Evolutionary conservation across 768 basidiomycete species (phyloP).

Genomic region (Trametes cinnabarina): DNA sequence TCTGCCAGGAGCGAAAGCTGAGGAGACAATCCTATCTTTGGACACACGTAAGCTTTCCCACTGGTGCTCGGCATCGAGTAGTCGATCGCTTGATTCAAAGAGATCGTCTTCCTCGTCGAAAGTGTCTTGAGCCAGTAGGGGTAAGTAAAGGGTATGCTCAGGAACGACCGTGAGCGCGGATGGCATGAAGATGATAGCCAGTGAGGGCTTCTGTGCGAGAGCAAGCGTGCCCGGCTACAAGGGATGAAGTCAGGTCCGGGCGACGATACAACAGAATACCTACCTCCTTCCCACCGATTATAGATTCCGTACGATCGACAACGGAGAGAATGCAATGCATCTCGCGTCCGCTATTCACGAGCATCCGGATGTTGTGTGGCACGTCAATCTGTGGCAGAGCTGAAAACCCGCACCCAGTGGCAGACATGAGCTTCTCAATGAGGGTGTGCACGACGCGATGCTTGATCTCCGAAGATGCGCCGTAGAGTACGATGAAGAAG

Average conservation of each 20-base stretch:
- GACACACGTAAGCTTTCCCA: slow-evolving; percentile 32
- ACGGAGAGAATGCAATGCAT: slow-evolving; percentile 36
- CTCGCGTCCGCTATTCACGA: slow-evolving; percentile 23
- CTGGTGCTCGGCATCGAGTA: slow-evolving; percentile 33
- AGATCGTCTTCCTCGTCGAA: slow-evolving; percentile 21
- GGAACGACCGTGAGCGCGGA: slow-evolving; percentile 36
- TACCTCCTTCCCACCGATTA: slow-evolving; percentile 35
- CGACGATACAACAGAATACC: slow-evolving; percentile 26
- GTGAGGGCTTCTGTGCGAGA: slow-evolving; percentile 45
- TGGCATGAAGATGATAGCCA: slow-evolving; percentile 70
- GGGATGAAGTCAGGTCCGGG: slow-evolving; percentile 39
- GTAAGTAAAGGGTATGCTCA: slow-evolving; percentile 54
- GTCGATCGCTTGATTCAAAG: slow-evolving; percentile 21
- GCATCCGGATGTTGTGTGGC: slow-evolving; percentile 14
- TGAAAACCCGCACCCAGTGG: slow-evolving; percentile 30
- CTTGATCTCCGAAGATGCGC: slow-evolving; percentile 54
- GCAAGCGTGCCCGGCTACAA: slow-evolving; percentile 41
- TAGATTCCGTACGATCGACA: slow-evolving; percentile 37
- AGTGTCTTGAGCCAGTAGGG: slow-evolving; percentile 42
- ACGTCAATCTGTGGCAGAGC: slow-evolving; percentile 20
- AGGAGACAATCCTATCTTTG: slow-evolving; percentile 23
- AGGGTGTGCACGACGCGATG: slow-evolving; percentile 61
- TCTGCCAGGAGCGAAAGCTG: slow-evolving; percentile 14
- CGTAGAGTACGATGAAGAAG: slow-evolving; percentile 69
- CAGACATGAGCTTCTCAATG: slow-evolving; percentile 51